phyloP scores from a whole-genome alignment of 108 stramenopile genomes.

The Schizochytrium sp. region DNA sequence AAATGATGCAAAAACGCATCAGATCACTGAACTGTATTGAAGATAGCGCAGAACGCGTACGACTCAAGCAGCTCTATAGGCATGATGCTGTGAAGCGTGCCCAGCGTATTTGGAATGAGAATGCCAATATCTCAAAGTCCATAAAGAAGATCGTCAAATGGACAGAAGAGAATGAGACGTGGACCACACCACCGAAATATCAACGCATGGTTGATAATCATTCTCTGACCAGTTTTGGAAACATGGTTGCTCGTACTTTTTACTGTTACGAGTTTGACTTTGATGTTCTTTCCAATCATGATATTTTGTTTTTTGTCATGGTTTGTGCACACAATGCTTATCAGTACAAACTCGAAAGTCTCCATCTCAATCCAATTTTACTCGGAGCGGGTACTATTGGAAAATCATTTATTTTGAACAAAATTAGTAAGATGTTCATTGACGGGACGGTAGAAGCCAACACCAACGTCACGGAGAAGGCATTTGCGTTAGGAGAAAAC shows the following conservation, averaged over 20 bases:
- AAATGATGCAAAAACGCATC: not conserved
- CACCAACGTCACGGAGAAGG: not conserved
- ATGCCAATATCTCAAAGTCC: not conserved
- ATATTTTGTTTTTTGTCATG: not conserved
- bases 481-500: not conserved
- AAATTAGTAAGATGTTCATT: not conserved
- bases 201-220: not conserved
- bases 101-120: not conserved
- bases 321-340: not conserved
- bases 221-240: not conserved
- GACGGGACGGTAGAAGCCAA: not conserved
- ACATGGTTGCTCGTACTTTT: not conserved
- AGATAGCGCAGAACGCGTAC: not conserved
- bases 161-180: not conserved
- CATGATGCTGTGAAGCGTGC: not conserved
- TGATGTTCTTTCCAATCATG: not conserved
- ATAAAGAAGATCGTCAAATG: not conserved
- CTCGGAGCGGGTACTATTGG: not conserved
- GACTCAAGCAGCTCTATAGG: not conserved
- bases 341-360: not conserved
- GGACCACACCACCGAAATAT: not conserved
- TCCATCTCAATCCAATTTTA: not conserved
- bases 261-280: not conserved
- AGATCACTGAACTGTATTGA: not conserved
- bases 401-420: conserved; percentile 18